These are phyloP conservation scores for Solanum peruvianum DNA, from an alignment of 257 asterid species.

Conservation along the genomic window DNA sequence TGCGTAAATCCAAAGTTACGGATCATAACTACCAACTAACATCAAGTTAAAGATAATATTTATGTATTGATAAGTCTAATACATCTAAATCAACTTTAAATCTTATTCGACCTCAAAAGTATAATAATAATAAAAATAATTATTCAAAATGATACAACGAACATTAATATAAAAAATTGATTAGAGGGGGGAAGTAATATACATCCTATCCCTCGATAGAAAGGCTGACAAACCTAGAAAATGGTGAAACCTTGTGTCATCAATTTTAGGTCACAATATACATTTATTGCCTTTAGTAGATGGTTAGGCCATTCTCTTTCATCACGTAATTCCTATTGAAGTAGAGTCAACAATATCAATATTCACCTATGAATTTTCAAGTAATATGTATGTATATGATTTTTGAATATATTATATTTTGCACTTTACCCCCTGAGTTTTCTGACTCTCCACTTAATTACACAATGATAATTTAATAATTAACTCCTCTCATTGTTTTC, in stretches of 20 bases:
- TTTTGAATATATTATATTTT: background rate
- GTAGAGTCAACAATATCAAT: slow-evolving; percentile 15
- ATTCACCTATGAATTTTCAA: background rate
- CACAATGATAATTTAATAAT: background rate
- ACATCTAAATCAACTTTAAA: too few species aligned
- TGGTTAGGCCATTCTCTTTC: slow-evolving; percentile 1
- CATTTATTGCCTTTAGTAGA: background rate
- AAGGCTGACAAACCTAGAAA: slow-evolving; percentile 20
- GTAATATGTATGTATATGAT: background rate
- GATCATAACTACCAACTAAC: too few species aligned
- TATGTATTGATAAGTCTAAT: too few species aligned
- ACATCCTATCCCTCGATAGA: slow-evolving; percentile 13
- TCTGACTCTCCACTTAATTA: background rate
- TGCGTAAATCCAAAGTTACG: too few species aligned
- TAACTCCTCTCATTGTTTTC: background rate
- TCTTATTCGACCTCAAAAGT: too few species aligned
- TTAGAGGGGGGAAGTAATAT: background rate
- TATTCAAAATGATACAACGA: too few species aligned
- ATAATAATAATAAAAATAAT: too few species aligned
- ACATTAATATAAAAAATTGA: background rate
- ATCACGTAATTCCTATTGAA: background rate
- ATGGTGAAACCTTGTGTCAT: slow-evolving; percentile 25
- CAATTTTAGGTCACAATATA: slow-evolving; percentile 7
- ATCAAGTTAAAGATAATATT: too few species aligned
- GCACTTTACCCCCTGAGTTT: background rate